phyloP scores from a whole-genome alignment of 805 yeast genomes.

The Ogataea siamensis region DNA sequence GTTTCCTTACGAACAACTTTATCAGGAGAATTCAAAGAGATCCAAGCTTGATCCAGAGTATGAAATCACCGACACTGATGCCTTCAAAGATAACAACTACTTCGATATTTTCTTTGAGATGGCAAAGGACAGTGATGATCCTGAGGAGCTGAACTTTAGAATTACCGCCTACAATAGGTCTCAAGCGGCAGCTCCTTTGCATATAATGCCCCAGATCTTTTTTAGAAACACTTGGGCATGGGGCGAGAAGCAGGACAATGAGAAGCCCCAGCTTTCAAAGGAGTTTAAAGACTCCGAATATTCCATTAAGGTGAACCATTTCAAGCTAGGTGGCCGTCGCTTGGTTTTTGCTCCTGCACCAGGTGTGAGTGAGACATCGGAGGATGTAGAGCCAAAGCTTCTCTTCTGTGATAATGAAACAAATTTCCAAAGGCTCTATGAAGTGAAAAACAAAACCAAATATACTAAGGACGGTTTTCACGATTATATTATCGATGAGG shows the following conservation, averaged over 20 bases:
- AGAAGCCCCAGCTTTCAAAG: slow-evolving; percentile 49
- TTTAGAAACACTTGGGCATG: slow-evolving; percentile 94
- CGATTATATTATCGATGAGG: slow-evolving; percentile 67
- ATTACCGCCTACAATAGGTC: slow-evolving; percentile 87
- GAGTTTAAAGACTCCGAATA: slow-evolving; percentile 39
- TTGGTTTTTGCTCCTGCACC: slow-evolving; percentile 82
- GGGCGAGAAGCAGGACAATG: slow-evolving; percentile 53
- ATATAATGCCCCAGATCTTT: slow-evolving; percentile 78
- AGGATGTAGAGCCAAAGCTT: slow-evolving; percentile 72
- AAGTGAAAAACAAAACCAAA: slow-evolving; percentile 53
- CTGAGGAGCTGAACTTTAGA: slow-evolving; percentile 77
- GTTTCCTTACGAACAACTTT: slow-evolving; percentile 78
- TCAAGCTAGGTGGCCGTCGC: slow-evolving; percentile 64
- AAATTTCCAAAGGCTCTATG: slow-evolving; percentile 65
- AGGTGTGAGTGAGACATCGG: slow-evolving; percentile 53
- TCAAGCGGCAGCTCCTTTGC: slow-evolving; percentile 81
- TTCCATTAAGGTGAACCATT: slow-evolving; percentile 60
- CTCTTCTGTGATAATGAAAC: slow-evolving; percentile 91
- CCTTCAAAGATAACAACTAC: slow-evolving; percentile 68
- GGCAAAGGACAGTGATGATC: slow-evolving; percentile 81
- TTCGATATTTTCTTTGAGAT: slow-evolving; percentile 87
- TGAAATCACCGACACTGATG: slow-evolving; percentile 79
- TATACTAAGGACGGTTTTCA: slow-evolving; percentile 91
- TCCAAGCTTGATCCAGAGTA: slow-evolving; percentile 69
- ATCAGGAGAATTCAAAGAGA: slow-evolving; percentile 63